These are phyloP conservation scores for Diutina ranongensis DNA, from an alignment of 1,139 yeast genomes.

Conservation along the genomic window DNA sequence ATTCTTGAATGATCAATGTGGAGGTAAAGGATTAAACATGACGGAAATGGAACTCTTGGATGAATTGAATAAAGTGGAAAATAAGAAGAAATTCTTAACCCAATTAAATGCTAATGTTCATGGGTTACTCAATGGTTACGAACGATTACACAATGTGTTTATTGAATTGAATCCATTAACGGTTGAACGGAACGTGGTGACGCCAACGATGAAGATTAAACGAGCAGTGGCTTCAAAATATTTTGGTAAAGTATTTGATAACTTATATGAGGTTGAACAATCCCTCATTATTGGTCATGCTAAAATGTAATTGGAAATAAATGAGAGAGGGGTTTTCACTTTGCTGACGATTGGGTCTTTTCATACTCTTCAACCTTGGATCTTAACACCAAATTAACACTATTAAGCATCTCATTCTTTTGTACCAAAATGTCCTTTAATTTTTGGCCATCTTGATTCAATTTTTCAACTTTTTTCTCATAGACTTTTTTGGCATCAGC, in stretches of 20 bases:
- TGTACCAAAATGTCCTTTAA: slow-evolving; percentile 11
- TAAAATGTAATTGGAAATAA: too few relatives aligned
- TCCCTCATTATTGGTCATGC: neutral
- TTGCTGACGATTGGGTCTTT: neutral
- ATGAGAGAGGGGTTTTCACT: too few relatives aligned
- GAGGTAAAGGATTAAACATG: neutral
- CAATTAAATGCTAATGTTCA: slow-evolving; percentile 19
- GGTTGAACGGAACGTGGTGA: slow-evolving; percentile 26
- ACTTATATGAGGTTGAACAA: slow-evolving; percentile 12
- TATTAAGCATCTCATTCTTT: slow-evolving; percentile 42
- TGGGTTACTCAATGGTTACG: slow-evolving; percentile 21
- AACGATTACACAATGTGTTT: slow-evolving; percentile 24
- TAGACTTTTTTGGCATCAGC: slow-evolving; percentile 65
- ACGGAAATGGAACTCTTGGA: slow-evolving; percentile 6
- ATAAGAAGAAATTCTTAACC: slow-evolving; percentile 16
- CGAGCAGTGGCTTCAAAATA: slow-evolving; percentile 26
- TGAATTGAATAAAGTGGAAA: slow-evolving; percentile 16
- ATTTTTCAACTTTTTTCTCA: slow-evolving; percentile 58
- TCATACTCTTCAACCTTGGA: slow-evolving; percentile 17
- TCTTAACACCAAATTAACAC: slow-evolving; percentile 41
- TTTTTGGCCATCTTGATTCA: slow-evolving; percentile 52
- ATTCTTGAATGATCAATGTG: slow-evolving; percentile 7
- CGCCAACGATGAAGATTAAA: slow-evolving; percentile 31
- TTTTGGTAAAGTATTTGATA: slow-evolving; percentile 15
- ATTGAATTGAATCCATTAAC: slow-evolving; percentile 29